Base-by-base conservation (phyloP, 2,329 filamentous ascomycete genomes). In the Fusarium pseudocircinatum region DNA sequence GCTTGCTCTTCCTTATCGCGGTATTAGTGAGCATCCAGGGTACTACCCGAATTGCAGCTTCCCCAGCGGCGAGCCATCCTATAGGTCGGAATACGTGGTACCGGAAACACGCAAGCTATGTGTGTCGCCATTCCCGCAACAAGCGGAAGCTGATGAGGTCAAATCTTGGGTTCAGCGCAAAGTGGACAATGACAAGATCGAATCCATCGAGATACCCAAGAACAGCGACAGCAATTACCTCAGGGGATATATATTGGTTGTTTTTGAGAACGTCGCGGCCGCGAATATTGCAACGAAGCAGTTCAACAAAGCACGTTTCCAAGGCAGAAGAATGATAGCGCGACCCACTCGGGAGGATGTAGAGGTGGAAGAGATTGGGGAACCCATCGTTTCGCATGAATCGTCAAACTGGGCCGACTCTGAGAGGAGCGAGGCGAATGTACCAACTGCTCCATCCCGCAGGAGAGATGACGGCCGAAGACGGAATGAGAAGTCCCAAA, bases 131-230 rank as follows among this genome's bases (percentile, higher is more conserved):
- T 76, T 82, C 24, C 70, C 75, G 39, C 74, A 77, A 54, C 64
- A 75, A 30, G 70, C 70, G 26, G 54, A 44, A 22, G 57, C 65
- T 16, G 65, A 75, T 7, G 76, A 80, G 4, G 77, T 81, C 14
- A 74, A 63, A 26, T 62, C 53, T 15, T 82, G 81, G 81, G 73
- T 81, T 16, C 72, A 69, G 11, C 65, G 72, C 24, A 77, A 73
- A 43, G 70, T 79, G 44, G 76, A 76, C 6, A 60, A 71, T 15
- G 56, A 63, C 36, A 70, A 71, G n/a, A 76, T 81, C 30, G 54
- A 54, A 22, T 56, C 50, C n/a, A 72, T 82, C 28, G 69, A 80
- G 13, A 70, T 80, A 10, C 79, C 80, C 14, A 50, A 69, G 24
- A 74, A 70, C 24, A 63, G 56, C 40, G 60, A 68, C 34, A 78